Evolutionary conservation across 768 basidiomycete species (phyloP).

Genomic region (Podaxis rugospora): DNA sequence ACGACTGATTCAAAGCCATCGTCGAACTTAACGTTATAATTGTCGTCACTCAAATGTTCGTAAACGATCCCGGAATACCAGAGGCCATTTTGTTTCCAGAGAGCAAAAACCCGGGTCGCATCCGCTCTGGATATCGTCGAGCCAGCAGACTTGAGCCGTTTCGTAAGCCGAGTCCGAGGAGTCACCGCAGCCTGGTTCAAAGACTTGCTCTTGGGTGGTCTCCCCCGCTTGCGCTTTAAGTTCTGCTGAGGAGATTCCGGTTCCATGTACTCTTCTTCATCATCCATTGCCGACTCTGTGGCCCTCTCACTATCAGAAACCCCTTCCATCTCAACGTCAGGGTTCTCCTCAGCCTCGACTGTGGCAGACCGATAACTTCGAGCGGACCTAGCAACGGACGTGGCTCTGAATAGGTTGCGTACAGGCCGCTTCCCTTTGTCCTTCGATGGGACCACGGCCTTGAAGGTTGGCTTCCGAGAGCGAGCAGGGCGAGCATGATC

Average conservation of each 20-base stretch:
- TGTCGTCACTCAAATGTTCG: conserved; percentile 22
- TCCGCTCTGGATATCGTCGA: conserved; percentile 20
- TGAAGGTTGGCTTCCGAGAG: conserved; percentile 1
- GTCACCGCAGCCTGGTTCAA: conserved; percentile 25
- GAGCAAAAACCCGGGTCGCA: conserved; percentile 63
- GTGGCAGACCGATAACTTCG: conserved; percentile 4
- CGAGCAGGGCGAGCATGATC: conserved; percentile 21
- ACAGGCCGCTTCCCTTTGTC: conserved; percentile 4
- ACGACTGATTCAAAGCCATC: conserved; percentile 49
- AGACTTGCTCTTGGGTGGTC: conserved; percentile 19
- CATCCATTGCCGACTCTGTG: conserved; percentile 10
- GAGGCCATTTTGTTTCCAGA: conserved; percentile 57
- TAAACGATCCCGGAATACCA: conserved; percentile 61
- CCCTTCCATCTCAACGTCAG: conserved; percentile 13
- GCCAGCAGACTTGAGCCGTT: conserved; percentile 34
- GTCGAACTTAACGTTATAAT: conserved; percentile 61
- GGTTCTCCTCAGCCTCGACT: not conserved
- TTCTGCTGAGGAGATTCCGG: conserved; percentile 10
- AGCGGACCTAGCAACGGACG: not conserved
- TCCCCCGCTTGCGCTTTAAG: conserved; percentile 16
- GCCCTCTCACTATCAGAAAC: conserved; percentile 1
- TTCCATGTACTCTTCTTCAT: conserved; percentile 15
- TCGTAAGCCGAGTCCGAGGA: conserved; percentile 28
- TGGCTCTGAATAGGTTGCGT: not conserved
- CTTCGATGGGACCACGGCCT: not conserved